phyloP scores from a whole-genome alignment of 2,329 filamentous ascomycete species.

The Dactylellina haptotyla region DNA sequence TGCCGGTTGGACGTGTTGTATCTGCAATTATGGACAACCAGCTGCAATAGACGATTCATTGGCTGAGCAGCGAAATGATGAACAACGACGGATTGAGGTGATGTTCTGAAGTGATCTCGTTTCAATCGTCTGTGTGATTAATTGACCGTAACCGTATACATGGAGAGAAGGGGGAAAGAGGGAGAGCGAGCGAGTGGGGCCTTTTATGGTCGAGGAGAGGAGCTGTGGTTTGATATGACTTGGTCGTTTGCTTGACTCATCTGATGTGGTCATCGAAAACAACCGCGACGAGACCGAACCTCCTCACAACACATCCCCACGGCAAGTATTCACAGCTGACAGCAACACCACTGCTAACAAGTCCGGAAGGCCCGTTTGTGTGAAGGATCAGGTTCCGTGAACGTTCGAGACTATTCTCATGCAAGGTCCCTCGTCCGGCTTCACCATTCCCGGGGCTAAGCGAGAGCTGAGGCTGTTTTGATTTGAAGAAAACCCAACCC shows the following conservation, averaged over 20 bases:
- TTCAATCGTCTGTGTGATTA: background rate
- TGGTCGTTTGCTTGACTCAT: conserved; percentile 52
- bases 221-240: conserved; percentile 26
- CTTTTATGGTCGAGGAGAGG: conserved; percentile 27
- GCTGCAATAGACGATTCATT: conserved; percentile 52
- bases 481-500: background rate
- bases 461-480: conserved; percentile 9
- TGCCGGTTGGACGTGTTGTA: conserved; percentile 48
- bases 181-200: background rate
- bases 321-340: background rate
- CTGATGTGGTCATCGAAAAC: conserved; percentile 40
- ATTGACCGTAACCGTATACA: background rate
- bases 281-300: conserved; percentile 1
- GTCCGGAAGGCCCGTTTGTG: background rate
- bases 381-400: conserved; percentile 51
- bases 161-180: background rate
- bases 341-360: background rate
- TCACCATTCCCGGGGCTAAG: conserved; percentile 29
- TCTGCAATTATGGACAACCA: conserved; percentile 37
- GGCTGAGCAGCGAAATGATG: conserved; percentile 8
- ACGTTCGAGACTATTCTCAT: conserved; percentile 21
- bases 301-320: conserved; percentile 10
- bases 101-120: background rate
- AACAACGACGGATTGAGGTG: background rate
- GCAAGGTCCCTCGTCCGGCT: conserved; percentile 21